Base-by-base conservation (phyloP, 768 basidiomycete genomes). In the Gloeopeniophorella convolvens region DNA sequence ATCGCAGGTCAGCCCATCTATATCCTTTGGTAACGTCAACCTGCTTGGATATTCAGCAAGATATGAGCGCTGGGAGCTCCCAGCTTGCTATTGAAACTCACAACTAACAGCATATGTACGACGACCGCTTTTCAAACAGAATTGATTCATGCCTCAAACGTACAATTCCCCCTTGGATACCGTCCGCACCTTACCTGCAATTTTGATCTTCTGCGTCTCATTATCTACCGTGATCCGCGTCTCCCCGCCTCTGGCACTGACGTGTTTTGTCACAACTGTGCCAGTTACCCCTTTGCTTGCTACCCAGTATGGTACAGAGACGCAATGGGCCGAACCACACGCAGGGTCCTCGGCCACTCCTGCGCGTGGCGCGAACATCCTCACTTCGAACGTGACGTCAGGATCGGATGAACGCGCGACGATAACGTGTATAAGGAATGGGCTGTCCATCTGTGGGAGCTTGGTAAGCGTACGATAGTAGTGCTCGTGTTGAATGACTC, bases 311-410 rank as follows among this genome's bases (percentile, higher is more conserved):
- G 59, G 56, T 9, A 54, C 57, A 13, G 65, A 49, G 3, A 61
- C 26, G 7, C 56, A 54, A 42, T 65, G 65, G 2, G 63, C 63
- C 11, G 63, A 62, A 4, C 66, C 65, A 15, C 59, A 60, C 23
- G 64, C 65, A 13, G 66, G 63, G 41, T 67, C 66, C 32, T 66
- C 66, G 18, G 30, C 21, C 10, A 60, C 31, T 0, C 59, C 65
- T 11, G 43, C 24, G 4, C 44, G 40, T 1, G 61, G 52, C 6
- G 24, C 60, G 41, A 67, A 66, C 5, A 63, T 59, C 20, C 66
- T 59, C 4, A 64, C 66, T 33, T 55, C 46, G 42, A 65, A 63
- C 27, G 55, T 43, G 34, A 35, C 40, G 7, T 27, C 41, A 1
- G 37, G 37, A 4, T 33, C 18, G 20, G 55, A 47, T 0, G 58